phyloP scores from a whole-genome alignment of 73 alveolate species.

The Paramecium tetraurelia region DNA sequence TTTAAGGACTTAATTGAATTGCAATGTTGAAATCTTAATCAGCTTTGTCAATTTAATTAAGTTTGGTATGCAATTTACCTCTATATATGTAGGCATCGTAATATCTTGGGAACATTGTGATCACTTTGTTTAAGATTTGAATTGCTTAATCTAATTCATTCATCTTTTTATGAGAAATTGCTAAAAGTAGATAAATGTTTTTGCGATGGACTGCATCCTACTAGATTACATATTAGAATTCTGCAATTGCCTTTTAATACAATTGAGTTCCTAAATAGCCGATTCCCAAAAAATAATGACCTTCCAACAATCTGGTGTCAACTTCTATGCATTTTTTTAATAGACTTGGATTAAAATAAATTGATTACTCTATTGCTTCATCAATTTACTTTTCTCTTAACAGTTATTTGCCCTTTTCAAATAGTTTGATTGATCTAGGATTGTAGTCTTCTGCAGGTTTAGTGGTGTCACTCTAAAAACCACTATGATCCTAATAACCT shows the following conservation, averaged over 20 bases:
- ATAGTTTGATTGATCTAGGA: constrained; percentile 39
- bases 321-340: constrained; percentile 55
- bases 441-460: neutral
- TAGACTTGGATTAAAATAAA: neutral
- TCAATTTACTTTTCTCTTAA: constrained; percentile 43
- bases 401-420: constrained; percentile 46
- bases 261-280: constrained; percentile 41
- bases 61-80: constrained; percentile 60
- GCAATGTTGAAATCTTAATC: constrained; percentile 61
- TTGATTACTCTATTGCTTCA: constrained; percentile 53
- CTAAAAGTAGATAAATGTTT: constrained; percentile 44
- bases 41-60: constrained; percentile 64
- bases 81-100: constrained; percentile 65
- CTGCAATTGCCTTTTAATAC: constrained; percentile 52
- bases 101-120: constrained; percentile 58
- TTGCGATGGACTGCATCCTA: constrained; percentile 52
- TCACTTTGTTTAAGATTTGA: constrained; percentile 50
- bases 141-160: constrained; percentile 56
- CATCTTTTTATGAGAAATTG: constrained; percentile 55
- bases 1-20: constrained; percentile 45
- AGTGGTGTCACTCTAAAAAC: neutral
- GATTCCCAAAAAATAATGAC: constrained; percentile 46
- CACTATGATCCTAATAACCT: constrained; percentile 15
- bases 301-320: constrained; percentile 51
- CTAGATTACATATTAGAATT: constrained; percentile 48